Evolutionary conservation across 2,329 filamentous ascomycete species (phyloP), one percentile per base, ranked within the genome.

Genomic region (Claviceps africana): DNA sequence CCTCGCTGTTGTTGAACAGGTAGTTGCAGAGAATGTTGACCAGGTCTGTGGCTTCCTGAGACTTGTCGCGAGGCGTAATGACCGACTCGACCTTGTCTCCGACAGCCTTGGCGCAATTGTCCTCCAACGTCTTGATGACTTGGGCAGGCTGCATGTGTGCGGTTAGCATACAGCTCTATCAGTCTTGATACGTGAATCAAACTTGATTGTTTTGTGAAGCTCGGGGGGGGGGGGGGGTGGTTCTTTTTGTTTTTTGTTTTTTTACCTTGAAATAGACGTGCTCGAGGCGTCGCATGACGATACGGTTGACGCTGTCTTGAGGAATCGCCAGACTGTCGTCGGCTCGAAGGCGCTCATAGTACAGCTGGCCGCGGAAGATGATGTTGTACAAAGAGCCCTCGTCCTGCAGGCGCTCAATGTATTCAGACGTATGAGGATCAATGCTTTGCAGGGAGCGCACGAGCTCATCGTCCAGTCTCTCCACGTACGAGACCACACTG

Each of bases 401-500:
- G 62, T 98, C 93, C 52, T 86, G 85, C 55, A 98, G 74, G 54
- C 94, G 82, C 67, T 98, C 93, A 56, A 98, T 95, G 66, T 98
- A 98, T 72, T 98, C 93, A 31, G 93, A 93, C 42, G 93, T 98
- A 72, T 98, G 93, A 53, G 93, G 94, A 67, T 98, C 93, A 64
- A 98, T 96, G 70, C 85, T 87, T 71, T 98, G 93, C 50, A 98
- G 78, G n/a, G 93, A 96, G 61, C 93, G 85, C 56, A 88, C 95
- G 57, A 98, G 86, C 73, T 98, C 94, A 64, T 98, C 93, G 63
- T 98, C 93, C 21, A 98, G 79, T 64, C 93, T 81, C 77, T 98
- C 93, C 33, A 95, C 82, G 65, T 91, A 94, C 0, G 93, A 97
- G 46, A 96, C 88, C 55, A 97, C 76, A 73, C 88, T 96, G 65